These are phyloP conservation scores for Trichoderma erinaceum DNA, from an alignment of 495 filamentous ascomycete species.

Conservation along the genomic window DNA sequence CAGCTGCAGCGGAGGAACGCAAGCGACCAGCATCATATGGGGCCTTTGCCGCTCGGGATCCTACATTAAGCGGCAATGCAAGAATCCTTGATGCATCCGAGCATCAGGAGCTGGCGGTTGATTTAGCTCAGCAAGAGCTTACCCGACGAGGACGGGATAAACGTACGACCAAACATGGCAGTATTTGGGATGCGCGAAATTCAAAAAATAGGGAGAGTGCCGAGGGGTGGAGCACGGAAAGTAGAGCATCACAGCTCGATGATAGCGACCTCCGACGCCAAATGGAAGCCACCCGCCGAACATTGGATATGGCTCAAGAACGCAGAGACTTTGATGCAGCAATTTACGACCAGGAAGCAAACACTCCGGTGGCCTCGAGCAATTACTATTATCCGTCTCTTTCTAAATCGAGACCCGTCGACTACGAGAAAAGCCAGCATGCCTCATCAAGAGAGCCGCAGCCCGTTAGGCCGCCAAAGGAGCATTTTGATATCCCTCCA, in stretches of 20 bases:
- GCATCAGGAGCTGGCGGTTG: slow-evolving; percentile 70
- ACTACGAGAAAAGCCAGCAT: slow-evolving; percentile 30
- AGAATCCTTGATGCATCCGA: slow-evolving; percentile 58
- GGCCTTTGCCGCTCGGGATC: slow-evolving; percentile 40
- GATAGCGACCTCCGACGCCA: slow-evolving; percentile 44
- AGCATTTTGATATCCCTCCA: slow-evolving; percentile 20
- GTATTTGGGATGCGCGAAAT: slow-evolving; percentile 14
- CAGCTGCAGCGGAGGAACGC: slow-evolving; percentile 5
- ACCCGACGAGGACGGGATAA: slow-evolving; percentile 55
- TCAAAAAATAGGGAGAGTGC: neutral
- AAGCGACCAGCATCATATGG: slow-evolving; percentile 22
- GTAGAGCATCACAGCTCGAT: slow-evolving; percentile 22
- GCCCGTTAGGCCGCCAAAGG: slow-evolving; percentile 45
- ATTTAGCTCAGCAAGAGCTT: slow-evolving; percentile 69
- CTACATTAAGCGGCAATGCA: slow-evolving; percentile 38
- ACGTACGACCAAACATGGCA: slow-evolving; percentile 22
- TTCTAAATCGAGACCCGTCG: slow-evolving; percentile 35
- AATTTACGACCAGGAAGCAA: neutral
- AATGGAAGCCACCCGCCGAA: slow-evolving; percentile 42
- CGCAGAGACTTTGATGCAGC: slow-evolving; percentile 6
- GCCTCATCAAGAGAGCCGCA: slow-evolving; percentile 20
- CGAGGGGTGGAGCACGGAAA: neutral
- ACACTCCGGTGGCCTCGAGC: neutral
- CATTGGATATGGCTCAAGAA: slow-evolving; percentile 31
- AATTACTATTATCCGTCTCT: slow-evolving; percentile 48